These are phyloP conservation scores for Plenodomus tracheiphilus DNA, from an alignment of 2,329 filamentous ascomycete genomes.

Conservation along the genomic window DNA sequence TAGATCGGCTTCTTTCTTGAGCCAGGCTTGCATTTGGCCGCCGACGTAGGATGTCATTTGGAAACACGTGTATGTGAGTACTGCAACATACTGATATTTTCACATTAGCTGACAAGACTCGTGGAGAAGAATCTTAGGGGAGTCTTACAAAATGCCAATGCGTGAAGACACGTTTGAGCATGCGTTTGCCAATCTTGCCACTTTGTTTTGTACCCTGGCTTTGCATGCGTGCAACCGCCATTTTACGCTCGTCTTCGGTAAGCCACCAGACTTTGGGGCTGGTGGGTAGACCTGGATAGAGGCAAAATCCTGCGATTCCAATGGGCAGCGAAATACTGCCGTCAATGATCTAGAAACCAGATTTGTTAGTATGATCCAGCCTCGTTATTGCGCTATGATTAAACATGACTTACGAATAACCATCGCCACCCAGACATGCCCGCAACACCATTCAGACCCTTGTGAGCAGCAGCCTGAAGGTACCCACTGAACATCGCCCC, in stretches of 20 bases:
- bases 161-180: slow-evolving; percentile 49
- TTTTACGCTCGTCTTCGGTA: slow-evolving; percentile 29
- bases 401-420: slow-evolving; percentile 62
- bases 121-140: no score
- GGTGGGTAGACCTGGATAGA: slow-evolving; percentile 55
- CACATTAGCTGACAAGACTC: no score
- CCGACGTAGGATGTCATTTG: slow-evolving; percentile 45
- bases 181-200: slow-evolving; percentile 45
- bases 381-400: no score
- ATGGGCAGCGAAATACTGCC: slow-evolving; percentile 59
- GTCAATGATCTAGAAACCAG: no score
- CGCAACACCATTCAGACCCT: slow-evolving; percentile 49
- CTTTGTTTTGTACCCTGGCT: slow-evolving; percentile 36
- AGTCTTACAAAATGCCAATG: slow-evolving; percentile 56
- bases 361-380: no score
- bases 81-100: slow-evolving; percentile 54
- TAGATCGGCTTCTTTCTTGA: slow-evolving; percentile 47
- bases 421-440: slow-evolving; percentile 48
- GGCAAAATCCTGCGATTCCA: slow-evolving; percentile 55
- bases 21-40: slow-evolving; percentile 55
- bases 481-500: slow-evolving; percentile 59
- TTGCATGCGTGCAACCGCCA: slow-evolving; percentile 26
- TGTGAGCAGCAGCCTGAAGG: slow-evolving; percentile 56
- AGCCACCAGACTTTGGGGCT: slow-evolving; percentile 55
- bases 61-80: slow-evolving; percentile 48